phyloP scores from a whole-genome alignment of 495 filamentous ascomycete genomes.

The Penicillium riverlandense region DNA sequence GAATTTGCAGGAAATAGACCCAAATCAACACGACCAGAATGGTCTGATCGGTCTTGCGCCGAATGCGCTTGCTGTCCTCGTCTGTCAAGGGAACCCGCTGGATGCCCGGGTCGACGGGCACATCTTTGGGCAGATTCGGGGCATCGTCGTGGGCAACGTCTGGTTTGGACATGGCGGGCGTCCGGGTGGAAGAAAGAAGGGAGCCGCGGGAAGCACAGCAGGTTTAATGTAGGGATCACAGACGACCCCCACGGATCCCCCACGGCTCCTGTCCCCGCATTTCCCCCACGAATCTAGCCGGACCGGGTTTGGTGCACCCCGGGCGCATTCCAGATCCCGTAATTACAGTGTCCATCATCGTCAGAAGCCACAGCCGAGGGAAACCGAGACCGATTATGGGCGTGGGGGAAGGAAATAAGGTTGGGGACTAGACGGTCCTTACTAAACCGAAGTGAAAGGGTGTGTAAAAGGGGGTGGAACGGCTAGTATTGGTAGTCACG shows the following conservation, averaged over 20 bases:
- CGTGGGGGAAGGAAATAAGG: not conserved
- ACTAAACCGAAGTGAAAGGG: too few relatives aligned
- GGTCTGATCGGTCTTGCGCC: slow-evolving; percentile 51
- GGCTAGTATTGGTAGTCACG: too few relatives aligned
- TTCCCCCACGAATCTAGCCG: not conserved
- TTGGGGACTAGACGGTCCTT: not conserved
- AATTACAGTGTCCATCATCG: too few relatives aligned
- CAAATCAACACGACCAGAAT: slow-evolving; percentile 54
- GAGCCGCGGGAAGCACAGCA: too few relatives aligned
- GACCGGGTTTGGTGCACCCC: not conserved
- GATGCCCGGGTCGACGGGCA: not conserved
- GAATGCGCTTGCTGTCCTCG: slow-evolving; percentile 47
- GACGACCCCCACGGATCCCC: not conserved
- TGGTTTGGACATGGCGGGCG: slow-evolving; percentile 12
- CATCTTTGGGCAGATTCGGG: slow-evolving; percentile 1
- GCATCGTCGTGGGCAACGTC: slow-evolving; percentile 10
- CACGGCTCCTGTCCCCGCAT: slow-evolving; percentile 1
- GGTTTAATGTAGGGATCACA: too few relatives aligned
- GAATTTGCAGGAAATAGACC: slow-evolving; percentile 60
- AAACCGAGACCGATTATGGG: slow-evolving; percentile 1
- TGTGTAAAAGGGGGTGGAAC: too few relatives aligned
- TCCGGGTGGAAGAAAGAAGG: not conserved
- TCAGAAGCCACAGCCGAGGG: not conserved
- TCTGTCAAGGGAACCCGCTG: slow-evolving; percentile 38
- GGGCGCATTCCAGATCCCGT: not conserved